Evolutionary conservation across 768 basidiomycete genomes (phyloP).

Genomic region (Sarcodon aspratus): DNA sequence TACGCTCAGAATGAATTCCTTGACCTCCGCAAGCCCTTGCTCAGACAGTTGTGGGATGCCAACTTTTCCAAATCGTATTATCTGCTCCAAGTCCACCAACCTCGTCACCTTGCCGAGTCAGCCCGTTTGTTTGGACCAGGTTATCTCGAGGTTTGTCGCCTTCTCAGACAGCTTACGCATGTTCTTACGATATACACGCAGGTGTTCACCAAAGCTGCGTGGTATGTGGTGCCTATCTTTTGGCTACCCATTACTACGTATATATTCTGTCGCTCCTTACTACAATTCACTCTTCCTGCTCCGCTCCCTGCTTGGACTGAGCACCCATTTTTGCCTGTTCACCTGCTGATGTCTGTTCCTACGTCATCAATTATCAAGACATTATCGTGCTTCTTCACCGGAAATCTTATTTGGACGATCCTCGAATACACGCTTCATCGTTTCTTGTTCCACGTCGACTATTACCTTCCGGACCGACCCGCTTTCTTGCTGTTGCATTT

Average conservation of each 20-base stretch:
- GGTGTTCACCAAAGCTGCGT: slow-evolving; percentile 76
- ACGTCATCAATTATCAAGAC: slow-evolving; percentile 37
- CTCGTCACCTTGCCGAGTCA: slow-evolving; percentile 72
- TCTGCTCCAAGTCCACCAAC: slow-evolving; percentile 93
- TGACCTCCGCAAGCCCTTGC: slow-evolving; percentile 76
- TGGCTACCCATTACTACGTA: slow-evolving; percentile 85
- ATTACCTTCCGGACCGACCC: slow-evolving; percentile 73
- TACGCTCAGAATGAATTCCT: slow-evolving; percentile 86
- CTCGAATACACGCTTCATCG: slow-evolving; percentile 91
- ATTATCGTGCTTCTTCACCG: slow-evolving; percentile 61
- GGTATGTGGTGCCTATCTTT: slow-evolving; percentile 87
- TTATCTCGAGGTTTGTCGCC: slow-evolving; percentile 55
- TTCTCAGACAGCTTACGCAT: slow-evolving; percentile 1
- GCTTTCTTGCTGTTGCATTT: slow-evolving; percentile 82
- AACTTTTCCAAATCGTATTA: slow-evolving; percentile 96
- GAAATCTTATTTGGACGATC: slow-evolving; percentile 89
- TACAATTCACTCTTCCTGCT: slow-evolving; percentile 58
- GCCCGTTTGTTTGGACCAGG: slow-evolving; percentile 81
- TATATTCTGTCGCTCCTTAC: slow-evolving; percentile 69
- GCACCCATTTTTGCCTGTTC: slow-evolving; percentile 44
- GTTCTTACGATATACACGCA: slow-evolving; percentile 14
- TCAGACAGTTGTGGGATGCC: slow-evolving; percentile 78
- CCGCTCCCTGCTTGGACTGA: slow-evolving; percentile 53
- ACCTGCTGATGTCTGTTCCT: slow-evolving; percentile 35
- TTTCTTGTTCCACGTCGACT: slow-evolving; percentile 95